Conservation (phyloP, 805 yeast genomes). For the Teunomyces kruisii region DNA sequence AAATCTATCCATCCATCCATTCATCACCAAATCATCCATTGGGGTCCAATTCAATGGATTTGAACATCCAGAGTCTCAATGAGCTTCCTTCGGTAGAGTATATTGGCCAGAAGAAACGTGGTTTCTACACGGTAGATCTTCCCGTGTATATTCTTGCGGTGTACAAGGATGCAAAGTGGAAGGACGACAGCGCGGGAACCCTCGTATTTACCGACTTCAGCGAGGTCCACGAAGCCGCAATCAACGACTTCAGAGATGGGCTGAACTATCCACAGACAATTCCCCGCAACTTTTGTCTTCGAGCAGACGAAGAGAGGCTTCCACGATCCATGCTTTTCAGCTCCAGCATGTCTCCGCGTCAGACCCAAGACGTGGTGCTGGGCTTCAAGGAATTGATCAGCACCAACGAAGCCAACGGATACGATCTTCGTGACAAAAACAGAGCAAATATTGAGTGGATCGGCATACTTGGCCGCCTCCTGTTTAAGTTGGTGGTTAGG, state of each 20-base stretch:
- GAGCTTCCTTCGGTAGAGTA: background rate
- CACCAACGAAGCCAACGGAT: background rate
- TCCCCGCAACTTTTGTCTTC: background rate
- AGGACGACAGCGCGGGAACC: slow-evolving; percentile 1
- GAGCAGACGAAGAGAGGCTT: background rate
- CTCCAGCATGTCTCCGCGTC: background rate
- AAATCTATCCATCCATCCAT: background rate
- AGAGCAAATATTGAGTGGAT: background rate
- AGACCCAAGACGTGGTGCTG: background rate
- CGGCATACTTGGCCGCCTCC: background rate
- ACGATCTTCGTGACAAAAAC: background rate
- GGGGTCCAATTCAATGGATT: background rate
- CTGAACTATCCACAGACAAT: slow-evolving; percentile 1
- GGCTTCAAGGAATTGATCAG: background rate
- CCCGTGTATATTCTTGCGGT: slow-evolving; percentile 11
- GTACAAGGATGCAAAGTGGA: slow-evolving; percentile 5
- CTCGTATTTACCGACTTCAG: slow-evolving; percentile 12
- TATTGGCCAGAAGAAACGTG: background rate
- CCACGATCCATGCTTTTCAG: background rate
- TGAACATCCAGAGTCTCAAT: background rate
- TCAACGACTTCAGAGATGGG: background rate
- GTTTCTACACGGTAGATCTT: background rate
- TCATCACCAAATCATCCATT: too few species aligned
- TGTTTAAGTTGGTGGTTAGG: background rate
- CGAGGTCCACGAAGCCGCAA: slow-evolving; percentile 2